phyloP scores from a whole-genome alignment of 106 monocot genomes.

The Chionographis japonica region DNA sequence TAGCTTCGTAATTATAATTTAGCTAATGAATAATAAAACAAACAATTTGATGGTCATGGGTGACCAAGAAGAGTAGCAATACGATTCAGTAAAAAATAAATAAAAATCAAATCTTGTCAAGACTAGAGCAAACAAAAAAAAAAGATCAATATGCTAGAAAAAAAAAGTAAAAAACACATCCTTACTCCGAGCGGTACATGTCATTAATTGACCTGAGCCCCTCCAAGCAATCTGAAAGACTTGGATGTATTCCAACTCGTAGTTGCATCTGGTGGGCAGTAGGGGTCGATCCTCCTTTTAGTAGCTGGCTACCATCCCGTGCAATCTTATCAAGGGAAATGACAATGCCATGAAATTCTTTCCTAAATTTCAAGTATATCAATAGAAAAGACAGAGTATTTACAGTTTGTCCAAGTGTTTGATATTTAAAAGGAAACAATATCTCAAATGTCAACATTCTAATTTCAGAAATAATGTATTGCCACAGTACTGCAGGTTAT shows the following conservation, averaged over 20 bases:
- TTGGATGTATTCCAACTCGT: conserved; percentile 47
- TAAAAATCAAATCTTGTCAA: too few species aligned
- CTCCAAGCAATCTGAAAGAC: conserved; percentile 42
- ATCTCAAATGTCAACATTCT: background rate
- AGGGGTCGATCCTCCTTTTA: conserved; percentile 42
- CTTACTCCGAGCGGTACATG: conserved; percentile 58
- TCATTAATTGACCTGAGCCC: conserved; percentile 37
- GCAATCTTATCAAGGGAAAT: conserved; percentile 43
- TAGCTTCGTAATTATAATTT: too few species aligned
- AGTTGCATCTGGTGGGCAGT: conserved; percentile 41
- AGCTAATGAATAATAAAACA: too few species aligned
- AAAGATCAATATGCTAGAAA: background rate
- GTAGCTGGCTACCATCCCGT: conserved; percentile 45
- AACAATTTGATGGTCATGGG: too few species aligned
- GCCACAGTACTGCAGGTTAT: too few species aligned
- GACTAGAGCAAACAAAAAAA: too few species aligned
- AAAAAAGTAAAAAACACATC: background rate
- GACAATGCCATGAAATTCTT: conserved; percentile 43
- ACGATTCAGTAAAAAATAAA: too few species aligned
- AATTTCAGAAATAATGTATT: too few species aligned
- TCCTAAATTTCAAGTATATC: conserved; percentile 27
- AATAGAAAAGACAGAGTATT: background rate
- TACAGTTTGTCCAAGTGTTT: background rate
- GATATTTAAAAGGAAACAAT: background rate
- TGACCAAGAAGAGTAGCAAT: too few species aligned